phyloP scores from a whole-genome alignment of 169 alveolate species.

The Eimeria necatrix region DNA sequence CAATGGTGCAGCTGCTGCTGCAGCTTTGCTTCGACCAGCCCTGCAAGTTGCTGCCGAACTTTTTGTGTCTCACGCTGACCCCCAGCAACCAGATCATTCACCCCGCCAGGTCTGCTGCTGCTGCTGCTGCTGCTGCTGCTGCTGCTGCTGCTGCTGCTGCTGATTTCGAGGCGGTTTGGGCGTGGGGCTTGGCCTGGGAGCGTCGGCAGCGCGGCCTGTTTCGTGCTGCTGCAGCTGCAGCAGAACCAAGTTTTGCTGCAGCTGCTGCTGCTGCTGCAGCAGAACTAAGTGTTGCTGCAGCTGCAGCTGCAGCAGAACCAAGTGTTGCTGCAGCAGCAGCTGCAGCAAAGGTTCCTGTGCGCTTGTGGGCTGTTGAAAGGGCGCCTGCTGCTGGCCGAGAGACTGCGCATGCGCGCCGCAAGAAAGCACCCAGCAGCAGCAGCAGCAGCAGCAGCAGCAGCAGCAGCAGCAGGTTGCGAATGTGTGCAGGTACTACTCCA shows the following conservation, averaged over 20 bases:
- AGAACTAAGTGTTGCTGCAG: not conserved
- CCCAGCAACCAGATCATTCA: slow-evolving; percentile 83
- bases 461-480: too few relatives aligned
- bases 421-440: not conserved
- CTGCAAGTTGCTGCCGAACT: slow-evolving; percentile 72
- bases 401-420: not conserved
- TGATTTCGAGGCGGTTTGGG: not conserved
- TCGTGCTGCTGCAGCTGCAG: too few relatives aligned
- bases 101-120: slow-evolving; percentile 79
- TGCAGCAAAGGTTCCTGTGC: too few relatives aligned
- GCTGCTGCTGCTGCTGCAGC: not conserved
- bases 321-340: not conserved
- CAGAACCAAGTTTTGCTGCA: not conserved
- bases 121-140: too few relatives aligned
- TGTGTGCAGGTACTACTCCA: slow-evolving; percentile 54
- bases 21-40: slow-evolving; percentile 64
- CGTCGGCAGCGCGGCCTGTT: too few relatives aligned
- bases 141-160: too few relatives aligned
- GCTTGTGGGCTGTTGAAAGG: too few relatives aligned
- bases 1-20: slow-evolving; percentile 38
- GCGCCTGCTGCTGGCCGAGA: not conserved
- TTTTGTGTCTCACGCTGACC: slow-evolving; percentile 74
- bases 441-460: too few relatives aligned
- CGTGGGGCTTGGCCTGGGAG: too few relatives aligned
- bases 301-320: not conserved